Conservation (phyloP, 176 grass and related monocot genomes). For the Oryza glaberrima region DNA sequence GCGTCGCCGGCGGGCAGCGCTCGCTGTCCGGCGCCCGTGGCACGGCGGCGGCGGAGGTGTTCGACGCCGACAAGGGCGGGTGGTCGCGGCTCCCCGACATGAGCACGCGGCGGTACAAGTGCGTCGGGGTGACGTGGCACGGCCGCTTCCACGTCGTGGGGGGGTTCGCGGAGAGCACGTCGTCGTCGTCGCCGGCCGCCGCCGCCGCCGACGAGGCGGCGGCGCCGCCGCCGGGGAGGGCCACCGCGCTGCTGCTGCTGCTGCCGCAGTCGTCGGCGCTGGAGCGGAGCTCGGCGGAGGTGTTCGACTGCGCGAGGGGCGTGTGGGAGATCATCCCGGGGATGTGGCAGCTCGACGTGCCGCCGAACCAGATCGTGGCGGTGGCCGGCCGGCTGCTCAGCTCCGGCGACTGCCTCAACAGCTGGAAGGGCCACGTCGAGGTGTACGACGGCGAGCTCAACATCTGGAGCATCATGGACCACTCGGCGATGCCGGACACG, state of each 20-base stretch:
- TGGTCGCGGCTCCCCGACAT: slow-evolving; percentile 62
- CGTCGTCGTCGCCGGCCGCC: not conserved
- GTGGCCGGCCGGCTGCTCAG: slow-evolving; percentile 60
- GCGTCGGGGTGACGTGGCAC: slow-evolving; percentile 67
- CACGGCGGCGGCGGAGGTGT: slow-evolving; percentile 62
- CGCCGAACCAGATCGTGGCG: slow-evolving; percentile 71
- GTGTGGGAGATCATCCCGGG: slow-evolving; percentile 67
- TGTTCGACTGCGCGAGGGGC: slow-evolving; percentile 45
- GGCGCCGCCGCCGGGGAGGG: not conserved
- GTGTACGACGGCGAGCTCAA: slow-evolving; percentile 73
- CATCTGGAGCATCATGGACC: slow-evolving; percentile 70
- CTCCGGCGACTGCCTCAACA: slow-evolving; percentile 82
- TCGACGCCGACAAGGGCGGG: slow-evolving; percentile 33
- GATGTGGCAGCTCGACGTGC: slow-evolving; percentile 88
- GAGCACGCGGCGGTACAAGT: slow-evolving; percentile 67
- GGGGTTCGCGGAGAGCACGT: slow-evolving; percentile 58
- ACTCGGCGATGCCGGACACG: slow-evolving; percentile 53
- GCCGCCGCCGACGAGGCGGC: not conserved
- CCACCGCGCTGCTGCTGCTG: not conserved
- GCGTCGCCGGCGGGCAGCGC: slow-evolving; percentile 62
- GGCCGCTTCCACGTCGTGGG: slow-evolving; percentile 76
- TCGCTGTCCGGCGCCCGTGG: slow-evolving; percentile 53
- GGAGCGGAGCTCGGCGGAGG: slow-evolving; percentile 80
- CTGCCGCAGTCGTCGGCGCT: slow-evolving; percentile 51
- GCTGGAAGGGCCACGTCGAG: slow-evolving; percentile 74